phyloP scores from a whole-genome alignment of 176 grass and related monocot species.

The Tillandsia leiboldiana region DNA sequence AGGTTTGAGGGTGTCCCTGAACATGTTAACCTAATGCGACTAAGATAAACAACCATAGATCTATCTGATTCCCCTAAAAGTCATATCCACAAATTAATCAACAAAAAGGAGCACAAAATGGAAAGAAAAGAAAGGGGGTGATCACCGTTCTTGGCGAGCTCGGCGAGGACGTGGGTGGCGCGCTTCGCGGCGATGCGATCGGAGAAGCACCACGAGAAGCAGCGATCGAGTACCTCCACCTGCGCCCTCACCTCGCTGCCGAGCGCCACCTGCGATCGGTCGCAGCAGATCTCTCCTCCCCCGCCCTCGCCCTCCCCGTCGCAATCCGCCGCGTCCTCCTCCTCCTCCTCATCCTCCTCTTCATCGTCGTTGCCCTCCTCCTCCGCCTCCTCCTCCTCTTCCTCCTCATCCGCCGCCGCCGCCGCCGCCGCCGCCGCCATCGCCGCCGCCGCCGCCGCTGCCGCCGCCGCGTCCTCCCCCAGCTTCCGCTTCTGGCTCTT shows the following conservation, averaged over 20 bases:
- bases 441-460: conserved; percentile 1
- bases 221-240: conserved; percentile 72
- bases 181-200: conserved; percentile 81
- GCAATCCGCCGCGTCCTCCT: not conserved
- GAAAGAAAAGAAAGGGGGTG: not conserved
- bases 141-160: conserved; percentile 87
- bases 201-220: conserved; percentile 58
- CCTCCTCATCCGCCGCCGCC: conserved; percentile 34
- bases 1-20: not conserved
- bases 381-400: conserved; percentile 22
- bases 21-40: not conserved
- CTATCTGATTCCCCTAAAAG: conserved; percentile 7
- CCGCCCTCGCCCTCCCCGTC: conserved; percentile 1
- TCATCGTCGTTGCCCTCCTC: conserved; percentile 48
- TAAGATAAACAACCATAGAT: conserved; percentile 24
- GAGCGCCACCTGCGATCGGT: conserved; percentile 50
- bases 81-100: not conserved
- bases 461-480: conserved; percentile 30
- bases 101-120: not conserved
- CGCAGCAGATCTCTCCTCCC: conserved; percentile 53
- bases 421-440: conserved; percentile 5
- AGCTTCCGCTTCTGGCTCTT: conserved; percentile 51
- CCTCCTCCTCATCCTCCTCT: conserved; percentile 23
- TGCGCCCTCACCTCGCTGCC: conserved; percentile 63
- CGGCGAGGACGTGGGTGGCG: conserved; percentile 76